phyloP scores from a whole-genome alignment of 768 basidiomycete species.

The Boletus reticulatus region DNA sequence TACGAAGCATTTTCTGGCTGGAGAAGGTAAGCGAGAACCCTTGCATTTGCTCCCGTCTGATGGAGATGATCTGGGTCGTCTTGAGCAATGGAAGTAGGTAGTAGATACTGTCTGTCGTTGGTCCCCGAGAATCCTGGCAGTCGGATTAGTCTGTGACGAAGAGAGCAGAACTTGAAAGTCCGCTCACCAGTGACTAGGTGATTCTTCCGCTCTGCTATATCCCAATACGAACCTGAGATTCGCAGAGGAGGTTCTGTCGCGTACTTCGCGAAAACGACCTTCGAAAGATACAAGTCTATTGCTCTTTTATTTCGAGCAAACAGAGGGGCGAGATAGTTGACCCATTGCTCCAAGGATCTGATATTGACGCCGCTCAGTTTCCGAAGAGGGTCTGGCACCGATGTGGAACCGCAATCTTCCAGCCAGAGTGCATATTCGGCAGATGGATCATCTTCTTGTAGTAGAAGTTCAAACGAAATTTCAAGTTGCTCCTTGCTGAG shows the following conservation, averaged over 20 bases:
- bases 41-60: neutral
- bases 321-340: neutral
- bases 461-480: neutral
- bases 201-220: neutral
- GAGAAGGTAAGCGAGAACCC: neutral
- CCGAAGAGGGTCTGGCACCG: neutral
- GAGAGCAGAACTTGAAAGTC: neutral
- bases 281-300: neutral
- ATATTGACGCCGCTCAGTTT: neutral
- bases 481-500: neutral
- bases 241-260: neutral
- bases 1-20: neutral
- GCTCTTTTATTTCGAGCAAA: neutral
- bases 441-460: neutral
- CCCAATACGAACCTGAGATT: neutral
- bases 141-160: neutral
- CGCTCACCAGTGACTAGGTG: neutral
- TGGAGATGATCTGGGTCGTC: neutral
- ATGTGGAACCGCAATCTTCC: neutral
- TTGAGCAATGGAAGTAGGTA: neutral
- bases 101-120: neutral
- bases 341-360: neutral
- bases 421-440: neutral
- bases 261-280: neutral
- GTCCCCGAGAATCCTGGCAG: neutral